Conservation (phyloP, 345 rosid species). For the Punica granatum region DNA sequence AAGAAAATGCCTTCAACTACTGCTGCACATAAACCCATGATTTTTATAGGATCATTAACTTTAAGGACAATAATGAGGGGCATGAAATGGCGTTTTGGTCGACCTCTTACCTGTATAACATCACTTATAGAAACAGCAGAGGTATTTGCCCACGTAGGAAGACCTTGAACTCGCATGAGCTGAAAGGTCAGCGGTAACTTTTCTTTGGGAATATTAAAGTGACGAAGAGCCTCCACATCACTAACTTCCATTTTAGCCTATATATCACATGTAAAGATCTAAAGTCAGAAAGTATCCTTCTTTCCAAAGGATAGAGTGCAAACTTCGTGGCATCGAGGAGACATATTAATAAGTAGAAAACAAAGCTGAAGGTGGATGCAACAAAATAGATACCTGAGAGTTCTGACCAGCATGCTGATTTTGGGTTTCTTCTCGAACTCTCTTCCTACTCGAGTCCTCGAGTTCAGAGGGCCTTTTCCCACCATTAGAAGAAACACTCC, state of each 20-base stretch:
- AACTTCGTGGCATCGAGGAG: background rate
- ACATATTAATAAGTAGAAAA: background rate
- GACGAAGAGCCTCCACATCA: slow-evolving; percentile 42
- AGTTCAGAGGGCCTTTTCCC: background rate
- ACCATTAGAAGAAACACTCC: slow-evolving; percentile 22
- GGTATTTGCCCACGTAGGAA: slow-evolving; percentile 89
- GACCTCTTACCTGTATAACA: slow-evolving; percentile 56
- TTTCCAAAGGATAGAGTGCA: background rate
- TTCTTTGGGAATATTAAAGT: slow-evolving; percentile 36
- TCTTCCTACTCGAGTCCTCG: slow-evolving; percentile 34
- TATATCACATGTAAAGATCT: background rate
- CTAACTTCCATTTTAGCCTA: slow-evolving; percentile 28
- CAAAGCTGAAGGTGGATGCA: background rate
- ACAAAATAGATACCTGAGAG: slow-evolving; percentile 1
- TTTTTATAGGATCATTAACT: background rate
- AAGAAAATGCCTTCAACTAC: background rate
- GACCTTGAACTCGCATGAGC: slow-evolving; percentile 60
- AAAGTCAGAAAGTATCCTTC: background rate
- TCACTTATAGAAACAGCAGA: slow-evolving; percentile 75
- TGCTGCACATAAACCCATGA: background rate
- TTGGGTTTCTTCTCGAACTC: slow-evolving; percentile 27
- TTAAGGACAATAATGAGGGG: background rate
- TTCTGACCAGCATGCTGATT: slow-evolving; percentile 2
- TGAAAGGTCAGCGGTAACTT: slow-evolving; percentile 47
- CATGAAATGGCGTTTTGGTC: background rate